These are phyloP conservation scores for Esteya vermicola DNA, from an alignment of 2,329 filamentous ascomycete genomes.

Conservation along the genomic window DNA sequence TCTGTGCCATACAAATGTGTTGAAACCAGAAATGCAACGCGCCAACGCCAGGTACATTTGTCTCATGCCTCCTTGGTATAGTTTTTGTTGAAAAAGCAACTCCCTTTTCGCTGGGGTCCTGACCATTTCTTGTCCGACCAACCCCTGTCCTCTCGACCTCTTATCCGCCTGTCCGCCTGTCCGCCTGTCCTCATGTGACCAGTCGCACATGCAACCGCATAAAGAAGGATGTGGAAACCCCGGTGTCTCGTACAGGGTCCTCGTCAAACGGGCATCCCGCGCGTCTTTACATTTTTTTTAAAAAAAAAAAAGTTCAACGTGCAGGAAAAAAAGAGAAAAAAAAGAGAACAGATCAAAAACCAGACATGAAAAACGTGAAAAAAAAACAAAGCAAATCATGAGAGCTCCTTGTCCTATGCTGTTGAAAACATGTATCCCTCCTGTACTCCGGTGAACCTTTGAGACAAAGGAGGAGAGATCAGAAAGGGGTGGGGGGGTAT, in stretches of 20 bases:
- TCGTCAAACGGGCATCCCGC: too few species aligned
- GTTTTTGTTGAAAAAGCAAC: conserved; percentile 6
- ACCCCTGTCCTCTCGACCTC: too few species aligned
- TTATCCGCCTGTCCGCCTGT: neutral
- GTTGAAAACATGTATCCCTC: conserved; percentile 16
- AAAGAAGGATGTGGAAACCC: too few species aligned
- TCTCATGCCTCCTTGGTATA: conserved; percentile 2
- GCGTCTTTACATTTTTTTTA: neutral
- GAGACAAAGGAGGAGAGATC: too few species aligned
- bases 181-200: neutral
- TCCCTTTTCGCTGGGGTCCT: neutral
- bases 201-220: too few species aligned
- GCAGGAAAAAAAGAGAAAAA: conserved; percentile 1
- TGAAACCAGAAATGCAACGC: conserved; percentile 6
- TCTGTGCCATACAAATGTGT: too few species aligned
- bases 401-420: conserved; percentile 15
- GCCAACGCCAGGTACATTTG: conserved; percentile 3
- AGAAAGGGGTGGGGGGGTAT: too few species aligned
- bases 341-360: conserved; percentile 3
- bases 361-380: conserved; percentile 1
- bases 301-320: neutral
- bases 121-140: too few species aligned
- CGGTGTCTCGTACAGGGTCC: too few species aligned
- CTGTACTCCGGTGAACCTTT: too few species aligned
- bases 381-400: conserved; percentile 3